Evolutionary conservation across 805 yeast species (phyloP).

Genomic region (Wickerhamiella vanderwaltii): DNA sequence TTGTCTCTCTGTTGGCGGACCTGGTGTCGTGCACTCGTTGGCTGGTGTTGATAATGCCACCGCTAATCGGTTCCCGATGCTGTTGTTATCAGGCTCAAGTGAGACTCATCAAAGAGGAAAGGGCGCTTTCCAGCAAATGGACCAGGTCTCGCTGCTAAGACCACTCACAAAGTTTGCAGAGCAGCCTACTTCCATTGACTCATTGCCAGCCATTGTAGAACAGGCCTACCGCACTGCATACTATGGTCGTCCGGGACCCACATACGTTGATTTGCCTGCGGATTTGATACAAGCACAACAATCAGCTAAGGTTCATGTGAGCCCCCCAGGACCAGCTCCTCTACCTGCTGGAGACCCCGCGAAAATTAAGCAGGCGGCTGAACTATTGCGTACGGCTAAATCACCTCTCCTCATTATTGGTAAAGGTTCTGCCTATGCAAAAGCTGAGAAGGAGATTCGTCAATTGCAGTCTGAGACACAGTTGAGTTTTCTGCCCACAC

Average conservation of each 20-base stretch:
- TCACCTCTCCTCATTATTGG: slow-evolving; percentile 50
- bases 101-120: slow-evolving; percentile 37
- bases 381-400: slow-evolving; percentile 28
- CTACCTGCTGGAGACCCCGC: slow-evolving; percentile 29
- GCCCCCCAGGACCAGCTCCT: slow-evolving; percentile 29
- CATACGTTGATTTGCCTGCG: slow-evolving; percentile 57
- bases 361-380: slow-evolving; percentile 30
- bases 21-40: slow-evolving; percentile 55
- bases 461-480: slow-evolving; percentile 33
- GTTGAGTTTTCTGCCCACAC: slow-evolving; percentile 56
- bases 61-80: slow-evolving; percentile 51
- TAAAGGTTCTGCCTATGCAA: slow-evolving; percentile 47
- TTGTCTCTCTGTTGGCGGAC: slow-evolving; percentile 61
- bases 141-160: slow-evolving; percentile 42
- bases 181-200: slow-evolving; percentile 29
- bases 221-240: slow-evolving; percentile 37
- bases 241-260: slow-evolving; percentile 46
- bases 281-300: slow-evolving; percentile 35
- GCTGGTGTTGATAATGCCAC: slow-evolving; percentile 55
- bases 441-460: slow-evolving; percentile 32
- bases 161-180: slow-evolving; percentile 43
- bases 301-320: not conserved
- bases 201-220: slow-evolving; percentile 32
- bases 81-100: slow-evolving; percentile 53
- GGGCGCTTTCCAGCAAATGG: slow-evolving; percentile 64